Conservation (phyloP, 805 yeast genomes). For the Candida pseudofarinosa region DNA sequence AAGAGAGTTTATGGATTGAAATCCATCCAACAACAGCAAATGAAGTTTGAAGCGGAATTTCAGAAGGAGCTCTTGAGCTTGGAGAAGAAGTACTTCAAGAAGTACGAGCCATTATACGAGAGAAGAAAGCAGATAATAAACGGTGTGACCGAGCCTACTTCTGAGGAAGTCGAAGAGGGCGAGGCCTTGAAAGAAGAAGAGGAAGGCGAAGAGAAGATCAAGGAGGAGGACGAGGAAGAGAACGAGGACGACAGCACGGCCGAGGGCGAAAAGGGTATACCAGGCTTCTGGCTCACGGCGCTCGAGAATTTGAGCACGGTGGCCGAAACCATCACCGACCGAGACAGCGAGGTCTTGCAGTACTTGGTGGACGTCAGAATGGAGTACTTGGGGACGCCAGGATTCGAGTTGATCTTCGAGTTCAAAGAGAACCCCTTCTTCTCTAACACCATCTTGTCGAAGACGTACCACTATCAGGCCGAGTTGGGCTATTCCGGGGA, state of each 20-base stretch:
- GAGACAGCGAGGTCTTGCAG: constrained; percentile 81
- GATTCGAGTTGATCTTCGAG: constrained; percentile 82
- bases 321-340: constrained; percentile 79
- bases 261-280: constrained; percentile 65
- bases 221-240: constrained; percentile 40
- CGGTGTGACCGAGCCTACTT: constrained; percentile 75
- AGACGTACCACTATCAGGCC: constrained; percentile 90
- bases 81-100: constrained; percentile 71
- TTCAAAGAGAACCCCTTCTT: constrained; percentile 75
- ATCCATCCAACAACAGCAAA: constrained; percentile 72
- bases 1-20: constrained; percentile 79
- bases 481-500: constrained; percentile 94
- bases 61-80: constrained; percentile 83
- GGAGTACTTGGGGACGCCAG: constrained; percentile 80
- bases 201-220: constrained; percentile 39
- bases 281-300: constrained; percentile 96
- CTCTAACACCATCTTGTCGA: constrained; percentile 65
- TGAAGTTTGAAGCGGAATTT: constrained; percentile 83
- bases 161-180: constrained; percentile 76
- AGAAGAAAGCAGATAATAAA: constrained; percentile 66
- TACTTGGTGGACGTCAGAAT: constrained; percentile 66
- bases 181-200: constrained; percentile 61
- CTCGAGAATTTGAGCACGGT: constrained; percentile 79
- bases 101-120: constrained; percentile 72
- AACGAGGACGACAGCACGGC: constrained; percentile 39